phyloP scores from a whole-genome alignment of 1,139 yeast genomes.

The Chernovozyma aurita region DNA sequence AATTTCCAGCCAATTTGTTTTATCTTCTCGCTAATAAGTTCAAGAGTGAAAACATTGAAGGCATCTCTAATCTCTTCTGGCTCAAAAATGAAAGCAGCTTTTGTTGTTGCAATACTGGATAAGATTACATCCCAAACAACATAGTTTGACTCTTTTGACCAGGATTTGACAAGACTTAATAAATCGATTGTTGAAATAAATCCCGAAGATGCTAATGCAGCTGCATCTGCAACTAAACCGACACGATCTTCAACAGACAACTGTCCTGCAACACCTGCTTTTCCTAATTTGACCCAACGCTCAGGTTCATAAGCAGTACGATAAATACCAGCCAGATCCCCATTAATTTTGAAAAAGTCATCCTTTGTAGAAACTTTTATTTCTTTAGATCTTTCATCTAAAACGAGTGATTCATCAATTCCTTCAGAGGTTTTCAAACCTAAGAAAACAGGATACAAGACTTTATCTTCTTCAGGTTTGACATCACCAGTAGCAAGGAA shows the following conservation, averaged over 20 bases:
- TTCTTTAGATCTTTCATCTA: conserved; percentile 51
- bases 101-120: conserved; percentile 49
- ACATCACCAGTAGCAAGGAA: conserved; percentile 56
- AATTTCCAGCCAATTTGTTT: conserved; percentile 69
- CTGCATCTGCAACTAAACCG: conserved; percentile 81
- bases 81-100: conserved; percentile 70
- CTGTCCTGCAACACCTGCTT: conserved; percentile 61
- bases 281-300: conserved; percentile 71
- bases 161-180: conserved; percentile 58
- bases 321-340: conserved; percentile 79
- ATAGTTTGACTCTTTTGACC: conserved; percentile 65
- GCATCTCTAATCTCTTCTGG: conserved; percentile 51
- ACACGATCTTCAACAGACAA: conserved; percentile 81
- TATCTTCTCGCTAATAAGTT: conserved; percentile 57
- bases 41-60: conserved; percentile 54
- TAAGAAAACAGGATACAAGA: conserved; percentile 80
- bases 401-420: conserved; percentile 57
- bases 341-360: conserved; percentile 73
- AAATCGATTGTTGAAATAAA: conserved; percentile 64
- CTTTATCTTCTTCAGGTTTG: conserved; percentile 38
- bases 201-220: conserved; percentile 69
- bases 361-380: conserved; percentile 37
- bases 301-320: conserved; percentile 73
- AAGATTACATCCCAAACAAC: conserved; percentile 79
- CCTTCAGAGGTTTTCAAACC: conserved; percentile 67